Evolutionary conservation across 768 basidiomycete species (phyloP), one percentile per base, ranked within the genome.

Genomic region (Strobilomyces dryophilus): DNA sequence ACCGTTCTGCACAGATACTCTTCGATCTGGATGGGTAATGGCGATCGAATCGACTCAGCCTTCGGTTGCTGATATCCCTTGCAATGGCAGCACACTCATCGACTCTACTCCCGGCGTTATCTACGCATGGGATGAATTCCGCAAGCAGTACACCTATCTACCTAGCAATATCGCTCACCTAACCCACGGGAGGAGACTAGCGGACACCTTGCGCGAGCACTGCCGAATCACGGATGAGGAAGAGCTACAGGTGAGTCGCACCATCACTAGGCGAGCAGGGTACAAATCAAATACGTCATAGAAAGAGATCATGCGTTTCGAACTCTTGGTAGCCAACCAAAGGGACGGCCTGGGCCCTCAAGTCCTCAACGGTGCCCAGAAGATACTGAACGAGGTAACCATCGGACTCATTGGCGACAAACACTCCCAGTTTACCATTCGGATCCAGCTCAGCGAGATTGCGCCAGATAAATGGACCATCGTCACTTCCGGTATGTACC

Each of bases 71-170:
- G 21, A 68, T 21, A 51, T 52, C 43, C 8, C 9, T 37, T n/a
- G n/a, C n/a, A n/a, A n/a, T 44, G 31, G 12, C 62, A 88, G 86
- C 39, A 89, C 86, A 7, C 76, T 87, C 53, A 80, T 87, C 62
- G 89, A 92, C 70, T 91, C 89, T 3, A 92, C 90, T 5, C 88
- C 88, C 1, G 92, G 90, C 5, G 86, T 92, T n/a, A 58, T 82
- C 47, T 78, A 78, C 54, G 86, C 89, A 8, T 94, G 92, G 92
- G 73, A 79, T 46, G 80, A 73, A 42, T 93, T 90, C 64, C 75
- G 78, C 37, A 73, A 70, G 39, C 78, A 87, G 52, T 90, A 90
- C 56, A 58, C 57, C 66, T 71, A 54, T 65, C 74, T 61, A 73
- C 84, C 78, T 1, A 77, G 79, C 57, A 71, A 69, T 15, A 70